These are phyloP conservation scores for Aspergillus arachidicola DNA, from an alignment of 2,329 filamentous ascomycete species.

Conservation along the genomic window DNA sequence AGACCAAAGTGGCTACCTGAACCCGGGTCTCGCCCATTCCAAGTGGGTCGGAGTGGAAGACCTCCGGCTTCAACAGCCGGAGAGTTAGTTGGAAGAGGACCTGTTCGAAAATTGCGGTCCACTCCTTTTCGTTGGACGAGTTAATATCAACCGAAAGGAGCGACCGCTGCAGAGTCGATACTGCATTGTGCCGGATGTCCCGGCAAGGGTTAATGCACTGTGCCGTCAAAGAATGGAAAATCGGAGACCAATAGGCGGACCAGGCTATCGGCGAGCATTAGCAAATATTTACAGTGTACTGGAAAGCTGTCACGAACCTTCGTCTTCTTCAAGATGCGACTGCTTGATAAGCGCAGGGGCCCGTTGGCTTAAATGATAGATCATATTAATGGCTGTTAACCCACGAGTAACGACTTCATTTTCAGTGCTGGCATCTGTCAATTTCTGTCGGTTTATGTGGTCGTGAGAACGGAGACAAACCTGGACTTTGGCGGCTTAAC, in stretches of 20 bases:
- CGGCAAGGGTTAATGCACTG: conserved; percentile 95
- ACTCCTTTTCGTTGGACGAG: conserved; percentile 82
- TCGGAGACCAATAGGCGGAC: conserved; percentile 96
- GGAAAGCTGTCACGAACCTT: conserved; percentile 59
- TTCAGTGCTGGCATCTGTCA: conserved; percentile 51
- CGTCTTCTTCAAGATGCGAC: conserved; percentile 83
- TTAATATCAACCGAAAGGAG: conserved; percentile 83
- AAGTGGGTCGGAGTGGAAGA: conserved; percentile 84
- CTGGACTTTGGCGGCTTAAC: conserved; percentile 56
- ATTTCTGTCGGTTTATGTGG: conserved; percentile 10
- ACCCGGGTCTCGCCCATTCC: conserved; percentile 97
- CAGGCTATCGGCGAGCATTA: conserved; percentile 62
- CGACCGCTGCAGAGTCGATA: conserved; percentile 81
- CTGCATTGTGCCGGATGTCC: conserved; percentile 86
- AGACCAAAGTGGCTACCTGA: conserved; percentile 85
- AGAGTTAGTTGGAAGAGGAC: conserved; percentile 91
- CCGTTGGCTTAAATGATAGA: conserved; percentile 78
- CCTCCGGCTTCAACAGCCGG: conserved; percentile 86
- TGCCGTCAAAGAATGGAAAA: conserved; percentile 82
- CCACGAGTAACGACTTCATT: conserved; percentile 76
- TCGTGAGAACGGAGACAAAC: conserved; percentile 44
- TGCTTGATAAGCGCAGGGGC: conserved; percentile 88
- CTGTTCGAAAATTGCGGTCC: conserved; percentile 92
- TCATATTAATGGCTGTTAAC: conserved; percentile 76
- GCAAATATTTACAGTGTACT: neutral